Base-by-base conservation (phyloP, 495 filamentous ascomycete genomes). In the Penicillium pulvis region DNA sequence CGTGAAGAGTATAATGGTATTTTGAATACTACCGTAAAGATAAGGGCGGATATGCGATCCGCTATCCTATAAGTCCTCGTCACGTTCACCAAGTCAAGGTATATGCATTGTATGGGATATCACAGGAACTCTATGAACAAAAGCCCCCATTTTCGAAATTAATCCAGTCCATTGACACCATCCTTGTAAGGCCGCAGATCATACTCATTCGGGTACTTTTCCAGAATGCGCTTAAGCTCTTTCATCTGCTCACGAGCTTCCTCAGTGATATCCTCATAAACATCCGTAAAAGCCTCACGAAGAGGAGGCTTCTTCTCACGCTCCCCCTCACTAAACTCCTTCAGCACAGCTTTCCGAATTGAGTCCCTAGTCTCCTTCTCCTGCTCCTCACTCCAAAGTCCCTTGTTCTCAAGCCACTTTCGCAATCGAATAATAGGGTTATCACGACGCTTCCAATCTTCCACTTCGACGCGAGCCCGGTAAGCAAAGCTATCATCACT, bases 401-500 rank as follows among this genome's bases (percentile, higher is more conserved):
- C 86, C 63, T 87, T 83, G 9, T 83, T 80, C 74, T 98, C 92
- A 66, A 98, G 83, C 82, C 89, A 98, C 77, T 98, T 98, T 24
- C 94, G 84, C 63, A 98, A 70, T 50, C 93, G 79, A 44, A 92
- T 90, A 43, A 98, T 92, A 1, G 94, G 94, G 67, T 98, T 98
- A 70, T 98, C 94, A 10, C 95, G 80, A 5, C 92, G 80, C 70
- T 98, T 98, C 94, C 94, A 98, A 62, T 98, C 93, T 66, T 99
- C 94, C 3, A 99, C 94, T 65, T 99, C 94, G 0, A 96, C 89
- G 26, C 85, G 83, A 0, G 93, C 92, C 17, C 94, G 91, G 72
- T 99, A 99, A 2, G 93, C 93, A 67, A 97, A 98, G 36, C 89
- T 93, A 68, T 99, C 94, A 64, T 99, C 94, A n/a, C 87, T 91